These are phyloP conservation scores for Neurospora sp. DNA, from an alignment of 495 filamentous ascomycete genomes.

Conservation along the genomic window DNA sequence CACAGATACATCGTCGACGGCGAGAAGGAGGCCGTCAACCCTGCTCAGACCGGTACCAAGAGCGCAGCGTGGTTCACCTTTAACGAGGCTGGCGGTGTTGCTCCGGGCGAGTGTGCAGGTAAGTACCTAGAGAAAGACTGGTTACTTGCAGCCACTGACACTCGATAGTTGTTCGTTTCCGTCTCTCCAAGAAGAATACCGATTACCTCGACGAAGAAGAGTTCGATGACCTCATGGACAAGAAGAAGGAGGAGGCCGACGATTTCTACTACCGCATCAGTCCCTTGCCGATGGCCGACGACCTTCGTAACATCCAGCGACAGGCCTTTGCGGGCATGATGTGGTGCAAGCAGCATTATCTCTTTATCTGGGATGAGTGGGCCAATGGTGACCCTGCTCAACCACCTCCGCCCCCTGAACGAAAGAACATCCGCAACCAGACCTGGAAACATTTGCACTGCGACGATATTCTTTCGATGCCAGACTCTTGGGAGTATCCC, in stretches of 20 bases:
- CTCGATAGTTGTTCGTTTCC: slow-evolving; percentile 69
- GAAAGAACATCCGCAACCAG: slow-evolving; percentile 74
- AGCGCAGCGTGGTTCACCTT: slow-evolving; percentile 87
- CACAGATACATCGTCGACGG: slow-evolving; percentile 77
- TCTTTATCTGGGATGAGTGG: slow-evolving; percentile 97
- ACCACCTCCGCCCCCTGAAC: slow-evolving; percentile 70
- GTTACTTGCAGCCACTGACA: slow-evolving; percentile 1
- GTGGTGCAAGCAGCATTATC: slow-evolving; percentile 95
- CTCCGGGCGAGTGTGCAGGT: slow-evolving; percentile 78
- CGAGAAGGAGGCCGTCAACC: slow-evolving; percentile 74
- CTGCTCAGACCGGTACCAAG: slow-evolving; percentile 72
- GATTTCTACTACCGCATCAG: slow-evolving; percentile 93
- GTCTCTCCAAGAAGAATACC: slow-evolving; percentile 62
- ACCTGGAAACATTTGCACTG: slow-evolving; percentile 90
- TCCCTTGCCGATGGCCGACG: slow-evolving; percentile 87
- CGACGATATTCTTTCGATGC: slow-evolving; percentile 94
- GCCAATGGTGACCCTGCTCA: slow-evolving; percentile 64
- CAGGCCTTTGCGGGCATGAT: slow-evolving; percentile 95
- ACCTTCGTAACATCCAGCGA: slow-evolving; percentile 87
- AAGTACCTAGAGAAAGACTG: not conserved
- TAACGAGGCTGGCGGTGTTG: slow-evolving; percentile 76
- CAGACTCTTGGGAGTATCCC: slow-evolving; percentile 96
- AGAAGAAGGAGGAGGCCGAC: slow-evolving; percentile 76
- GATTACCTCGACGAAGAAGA: slow-evolving; percentile 82
- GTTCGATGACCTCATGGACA: slow-evolving; percentile 86